Evolutionary conservation across 2,329 filamentous ascomycete species (phyloP), one percentile per base, ranked within the genome.

Genomic region (Colletotrichum gigasporum): DNA sequence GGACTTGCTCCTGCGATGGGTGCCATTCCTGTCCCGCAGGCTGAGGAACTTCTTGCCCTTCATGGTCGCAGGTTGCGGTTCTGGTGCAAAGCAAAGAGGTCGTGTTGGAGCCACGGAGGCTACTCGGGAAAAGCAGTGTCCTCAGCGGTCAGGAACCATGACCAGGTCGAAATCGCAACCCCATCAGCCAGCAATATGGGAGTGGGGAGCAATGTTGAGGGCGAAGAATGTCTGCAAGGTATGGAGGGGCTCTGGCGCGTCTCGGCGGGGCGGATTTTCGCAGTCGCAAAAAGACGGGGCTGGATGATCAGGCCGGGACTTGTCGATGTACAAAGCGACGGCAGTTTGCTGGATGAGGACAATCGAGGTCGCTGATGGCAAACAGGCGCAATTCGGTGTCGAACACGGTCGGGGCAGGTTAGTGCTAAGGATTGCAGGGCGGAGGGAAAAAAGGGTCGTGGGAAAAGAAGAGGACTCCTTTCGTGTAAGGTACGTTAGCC

Each of bases 21-120:
- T 69, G 64, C 79, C 82, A 75, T 82, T 83, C 78, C 87, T 93
- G 71, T 92, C 91, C 69, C 90, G 87, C 69, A 90, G 83, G 76
- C 87, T 91, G 65, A 92, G 87, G 74, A 93, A 89, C 71, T 90
- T 88, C 73, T 86, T 88, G 68, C 82, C 77, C 77, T 85, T 87
- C 82, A 87, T 87, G 72, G 69, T 82, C 72, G 65, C 68, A 54
- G 28, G 22, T 42, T 9, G 18, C 24, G 34, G 32, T 51, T 20
- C 48, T 30, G 16, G 39, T 45, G 47, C 14, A 51, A 45, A 60
- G 51, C 37, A 22, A 54, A 35, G 30, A 14, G 22, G 53, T 26
- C 8, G n/a, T 56, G 28, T 32, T 42, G 51, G 20, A 56, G 53
- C 53, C 53, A 32, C 22, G 30, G 32, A 28, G 48, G 55, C 61